Conservation (phyloP, 768 basidiomycete species). For the Psilocybe tampanensis region DNA sequence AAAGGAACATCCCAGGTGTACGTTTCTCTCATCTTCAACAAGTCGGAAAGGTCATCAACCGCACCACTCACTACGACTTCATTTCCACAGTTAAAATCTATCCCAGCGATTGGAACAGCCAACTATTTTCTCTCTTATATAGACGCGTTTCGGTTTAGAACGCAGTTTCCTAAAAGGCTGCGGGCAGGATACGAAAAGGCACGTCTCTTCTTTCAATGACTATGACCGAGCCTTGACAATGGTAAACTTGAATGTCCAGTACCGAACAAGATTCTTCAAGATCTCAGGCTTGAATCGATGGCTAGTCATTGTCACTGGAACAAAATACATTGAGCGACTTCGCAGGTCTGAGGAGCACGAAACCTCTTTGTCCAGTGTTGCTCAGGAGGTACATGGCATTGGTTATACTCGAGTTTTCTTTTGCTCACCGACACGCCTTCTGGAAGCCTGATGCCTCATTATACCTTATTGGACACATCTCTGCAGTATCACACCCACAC, state of each 20-base stretch:
- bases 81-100: constrained; percentile 26
- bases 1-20: constrained; percentile 14
- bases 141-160: constrained; percentile 21
- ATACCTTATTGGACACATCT: constrained; percentile 9
- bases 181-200: constrained; percentile 26
- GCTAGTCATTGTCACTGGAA: constrained; percentile 37
- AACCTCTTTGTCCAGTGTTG: constrained; percentile 33
- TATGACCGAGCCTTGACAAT: background rate
- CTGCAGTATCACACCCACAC: background rate
- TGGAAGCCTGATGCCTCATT: constrained; percentile 11
- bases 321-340: constrained; percentile 40
- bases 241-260: background rate
- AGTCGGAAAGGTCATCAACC: background rate
- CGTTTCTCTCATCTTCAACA: background rate
- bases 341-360: constrained; percentile 38
- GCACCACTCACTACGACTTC: background rate
- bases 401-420: background rate
- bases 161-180: constrained; percentile 9
- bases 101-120: constrained; percentile 25
- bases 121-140: constrained; percentile 22
- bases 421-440: background rate
- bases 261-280: constrained; percentile 26
- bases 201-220: background rate
- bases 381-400: constrained; percentile 35
- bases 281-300: constrained; percentile 33